Conservation (phyloP, 306 rosid species). For the Potentilla sterilis region DNA sequence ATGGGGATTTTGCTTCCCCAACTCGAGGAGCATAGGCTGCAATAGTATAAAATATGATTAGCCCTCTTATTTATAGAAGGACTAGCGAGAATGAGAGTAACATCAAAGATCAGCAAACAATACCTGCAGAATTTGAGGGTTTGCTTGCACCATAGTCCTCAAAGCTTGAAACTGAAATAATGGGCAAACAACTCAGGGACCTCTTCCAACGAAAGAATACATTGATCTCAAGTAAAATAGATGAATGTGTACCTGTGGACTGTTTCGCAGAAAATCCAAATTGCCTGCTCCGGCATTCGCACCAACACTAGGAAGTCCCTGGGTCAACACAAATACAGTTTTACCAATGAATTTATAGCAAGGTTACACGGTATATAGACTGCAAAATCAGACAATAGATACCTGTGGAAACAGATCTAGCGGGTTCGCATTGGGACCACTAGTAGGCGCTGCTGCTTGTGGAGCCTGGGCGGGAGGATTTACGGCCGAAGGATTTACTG, state of each 20-base stretch:
- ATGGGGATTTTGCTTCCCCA: constrained; percentile 43
- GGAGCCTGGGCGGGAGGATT: constrained; percentile 30
- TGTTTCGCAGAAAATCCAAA: constrained; percentile 44
- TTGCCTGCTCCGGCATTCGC: constrained; percentile 36
- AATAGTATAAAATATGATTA: background rate
- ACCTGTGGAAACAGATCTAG: constrained; percentile 49
- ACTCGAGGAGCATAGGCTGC: constrained; percentile 51
- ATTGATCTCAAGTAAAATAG: background rate
- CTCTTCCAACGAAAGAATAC: background rate
- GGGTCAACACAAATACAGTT: constrained; percentile 10
- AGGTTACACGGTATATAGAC: background rate
- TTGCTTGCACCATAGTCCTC: constrained; percentile 48
- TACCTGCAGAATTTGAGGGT: constrained; percentile 45
- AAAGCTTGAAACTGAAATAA: constrained; percentile 39
- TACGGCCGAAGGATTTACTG: constrained; percentile 5
- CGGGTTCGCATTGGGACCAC: constrained; percentile 43
- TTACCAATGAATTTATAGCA: background rate
- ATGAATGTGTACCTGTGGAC: constrained; percentile 33
- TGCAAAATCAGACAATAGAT: background rate
- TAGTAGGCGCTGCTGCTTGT: constrained; percentile 20
- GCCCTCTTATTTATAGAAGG: background rate
- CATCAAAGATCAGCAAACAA: background rate
- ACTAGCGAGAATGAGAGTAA: background rate
- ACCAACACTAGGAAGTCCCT: constrained; percentile 46
- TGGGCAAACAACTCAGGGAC: constrained; percentile 3